Evolutionary conservation across 177 flowering plant species (phyloP).

Genomic region (Telopea speciosissima): DNA sequence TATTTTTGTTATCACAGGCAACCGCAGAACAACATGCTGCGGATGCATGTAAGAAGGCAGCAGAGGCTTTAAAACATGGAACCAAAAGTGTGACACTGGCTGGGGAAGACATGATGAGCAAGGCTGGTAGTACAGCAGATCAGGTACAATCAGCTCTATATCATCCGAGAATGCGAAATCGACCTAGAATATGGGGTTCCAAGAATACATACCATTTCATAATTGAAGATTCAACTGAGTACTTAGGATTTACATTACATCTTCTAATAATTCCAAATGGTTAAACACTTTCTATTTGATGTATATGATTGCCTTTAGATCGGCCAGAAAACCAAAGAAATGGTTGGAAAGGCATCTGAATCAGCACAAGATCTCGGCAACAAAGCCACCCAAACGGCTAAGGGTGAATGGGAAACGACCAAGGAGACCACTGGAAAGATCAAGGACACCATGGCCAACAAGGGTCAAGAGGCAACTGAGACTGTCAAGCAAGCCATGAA

Average conservation of each 20-base stretch:
- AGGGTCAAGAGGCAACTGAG: constrained; percentile 28
- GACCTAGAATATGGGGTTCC: too few species aligned
- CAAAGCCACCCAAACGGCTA: constrained; percentile 46
- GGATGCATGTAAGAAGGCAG: constrained; percentile 14
- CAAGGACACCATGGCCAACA: constrained; percentile 31
- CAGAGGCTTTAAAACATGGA: constrained; percentile 22
- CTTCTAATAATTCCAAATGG: too few species aligned
- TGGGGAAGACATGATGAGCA: constrained; percentile 27
- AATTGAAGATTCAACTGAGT: too few species aligned
- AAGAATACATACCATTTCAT: too few species aligned
- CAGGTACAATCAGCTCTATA: not conserved
- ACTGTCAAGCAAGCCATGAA: constrained; percentile 25
- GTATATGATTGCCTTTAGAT: constrained; percentile 14
- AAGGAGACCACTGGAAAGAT: constrained; percentile 43
- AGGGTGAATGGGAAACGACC: constrained; percentile 46
- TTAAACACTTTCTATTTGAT: not conserved
- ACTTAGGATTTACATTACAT: too few species aligned
- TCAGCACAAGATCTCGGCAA: constrained; percentile 32
- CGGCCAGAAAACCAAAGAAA: constrained; percentile 26
- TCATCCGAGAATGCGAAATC: too few species aligned
- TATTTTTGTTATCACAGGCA: not conserved
- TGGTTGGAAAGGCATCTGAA: constrained; percentile 33
- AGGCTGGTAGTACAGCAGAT: constrained; percentile 19
- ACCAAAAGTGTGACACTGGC: constrained; percentile 21
- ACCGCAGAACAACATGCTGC: constrained; percentile 1